Base-by-base conservation (phyloP, 768 basidiomycete genomes). In the Collybia nuda region DNA sequence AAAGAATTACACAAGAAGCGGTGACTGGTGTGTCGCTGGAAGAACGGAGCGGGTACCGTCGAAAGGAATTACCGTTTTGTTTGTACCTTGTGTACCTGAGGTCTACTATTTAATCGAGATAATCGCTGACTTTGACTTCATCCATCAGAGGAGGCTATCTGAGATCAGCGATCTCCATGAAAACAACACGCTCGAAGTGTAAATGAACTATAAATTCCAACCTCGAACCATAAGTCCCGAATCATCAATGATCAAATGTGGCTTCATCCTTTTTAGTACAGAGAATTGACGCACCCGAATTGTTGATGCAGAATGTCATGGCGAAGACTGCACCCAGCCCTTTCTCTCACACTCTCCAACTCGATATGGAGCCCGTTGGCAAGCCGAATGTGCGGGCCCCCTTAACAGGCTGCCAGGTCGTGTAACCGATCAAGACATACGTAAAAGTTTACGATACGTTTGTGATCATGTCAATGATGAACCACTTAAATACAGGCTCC, bases 11-110 rank as follows among this genome's bases (percentile, higher is more conserved):
- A 62, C 56, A 62, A 61, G 61, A 62, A 60, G 59, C 55, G 52
- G 47, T 51, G 48, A 57, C 50, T 61, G 60, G 61, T 62, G 59
- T 52, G 63, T 69, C 73, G 71, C 71, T 66, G 62, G 62, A 62
- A 70, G 70, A 67, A 67, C 67, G 72, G 68, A 63, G 67, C 64
- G 67, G 67, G 60, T 26, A 59, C 67, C 62, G 62, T 67, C 57
- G 57, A 60, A 63, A 61, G 62, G 61, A 62, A 64, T 62, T 64
- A 32, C 62, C 44, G 17, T 15, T 48, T 48, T 46, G 49, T 56
- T 54, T 51, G 56, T 60, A 49, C 59, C 59, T 53, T 42, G 40
- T 22, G 51, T 47, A 38, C 51, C 51, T 61, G 51, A 48, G 44
- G 47, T 40, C 49, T 49, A 49, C 44, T 18, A 36, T 60, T 51